Evolutionary conservation across 441 rosid genomes (phyloP), one percentile per base, ranked within the genome.

Genomic region (Populus hybrid): DNA sequence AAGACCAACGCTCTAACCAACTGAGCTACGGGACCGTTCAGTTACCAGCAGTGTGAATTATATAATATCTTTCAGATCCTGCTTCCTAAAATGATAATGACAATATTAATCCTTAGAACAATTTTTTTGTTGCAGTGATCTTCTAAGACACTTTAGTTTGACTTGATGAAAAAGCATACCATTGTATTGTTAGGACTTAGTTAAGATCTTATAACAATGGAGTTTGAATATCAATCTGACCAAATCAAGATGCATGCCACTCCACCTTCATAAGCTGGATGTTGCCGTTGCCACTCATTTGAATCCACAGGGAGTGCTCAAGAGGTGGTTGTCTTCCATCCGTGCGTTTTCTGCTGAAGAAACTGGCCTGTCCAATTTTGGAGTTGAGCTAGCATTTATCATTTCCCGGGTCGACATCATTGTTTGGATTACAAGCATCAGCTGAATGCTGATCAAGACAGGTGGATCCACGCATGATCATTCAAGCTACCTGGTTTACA

Each of bases 1-100:
- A 93, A 95, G 98, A 95, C 95, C 95, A 93, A 90, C 92, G 89
- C 95, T 91, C 94, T 91, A 91, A 92, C 96, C 98, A 84, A 91
- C 97, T 93, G 98, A 93, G 94, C 95, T 93, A 93, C 91, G 90
- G 90, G 93, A 89, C 79, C 79, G 21, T 18, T 18, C 61, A 5
- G 21, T 16, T 6, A 6, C 0, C 0, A 18, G 61, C 61, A 53
- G 2, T 1, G 0, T 53, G 2, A 6, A 1, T 1, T 53, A 53
- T 53, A 53, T 0, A 16, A 53, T 6, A 53, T 16, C 0, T 53
- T 53, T 0, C 0, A 1, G 2, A 0, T 5, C 8, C 3, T 50
- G 8, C 59, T 50, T 50, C 8, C 32, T 30, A 30, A 30, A 50
- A 50, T 50, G 59, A 50, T 5, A 50, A 30, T 5, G n/a, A 50